Evolutionary conservation across 768 basidiomycete species (phyloP).

Genomic region (Tylopilus vinaceipallidus): DNA sequence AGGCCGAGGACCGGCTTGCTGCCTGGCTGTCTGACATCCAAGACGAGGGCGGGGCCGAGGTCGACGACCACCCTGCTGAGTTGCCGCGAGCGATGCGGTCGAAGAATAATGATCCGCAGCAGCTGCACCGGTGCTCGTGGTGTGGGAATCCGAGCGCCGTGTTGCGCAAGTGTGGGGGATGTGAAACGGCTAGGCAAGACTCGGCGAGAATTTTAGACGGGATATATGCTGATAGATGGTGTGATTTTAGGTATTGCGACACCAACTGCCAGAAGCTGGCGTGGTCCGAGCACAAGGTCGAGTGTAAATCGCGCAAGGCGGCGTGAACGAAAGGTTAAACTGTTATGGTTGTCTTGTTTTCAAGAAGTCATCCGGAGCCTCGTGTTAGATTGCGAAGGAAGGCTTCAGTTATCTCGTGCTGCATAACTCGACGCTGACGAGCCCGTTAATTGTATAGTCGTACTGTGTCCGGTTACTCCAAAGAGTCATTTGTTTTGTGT

Average conservation of each 20-base stretch:
- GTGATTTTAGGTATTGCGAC: constrained; percentile 12
- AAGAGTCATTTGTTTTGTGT: too few relatives aligned
- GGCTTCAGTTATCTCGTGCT: too few relatives aligned
- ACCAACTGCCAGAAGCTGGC: constrained; percentile 14
- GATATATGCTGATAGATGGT: neutral
- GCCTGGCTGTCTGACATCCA: constrained; percentile 51
- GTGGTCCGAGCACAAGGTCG: constrained; percentile 16
- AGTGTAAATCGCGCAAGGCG: constrained; percentile 1
- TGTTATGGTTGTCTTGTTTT: too few relatives aligned
- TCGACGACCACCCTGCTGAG: neutral
- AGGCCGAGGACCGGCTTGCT: constrained; percentile 53
- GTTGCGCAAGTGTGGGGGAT: constrained; percentile 50
- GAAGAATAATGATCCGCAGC: constrained; percentile 32
- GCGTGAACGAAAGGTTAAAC: too few relatives aligned
- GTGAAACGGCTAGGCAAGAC: constrained; percentile 40
- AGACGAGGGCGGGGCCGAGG: constrained; percentile 27
- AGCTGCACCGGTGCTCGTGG: constrained; percentile 57
- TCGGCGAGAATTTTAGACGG: neutral
- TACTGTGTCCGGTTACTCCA: too few relatives aligned
- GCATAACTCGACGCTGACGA: too few relatives aligned
- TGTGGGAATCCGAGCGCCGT: constrained; percentile 62
- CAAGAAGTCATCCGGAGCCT: too few relatives aligned
- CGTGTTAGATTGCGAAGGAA: too few relatives aligned
- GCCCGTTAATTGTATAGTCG: too few relatives aligned
- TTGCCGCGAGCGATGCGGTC: neutral